phyloP scores from a whole-genome alignment of 306 rosid species.

The Amphicarpaea edgeworthii region DNA sequence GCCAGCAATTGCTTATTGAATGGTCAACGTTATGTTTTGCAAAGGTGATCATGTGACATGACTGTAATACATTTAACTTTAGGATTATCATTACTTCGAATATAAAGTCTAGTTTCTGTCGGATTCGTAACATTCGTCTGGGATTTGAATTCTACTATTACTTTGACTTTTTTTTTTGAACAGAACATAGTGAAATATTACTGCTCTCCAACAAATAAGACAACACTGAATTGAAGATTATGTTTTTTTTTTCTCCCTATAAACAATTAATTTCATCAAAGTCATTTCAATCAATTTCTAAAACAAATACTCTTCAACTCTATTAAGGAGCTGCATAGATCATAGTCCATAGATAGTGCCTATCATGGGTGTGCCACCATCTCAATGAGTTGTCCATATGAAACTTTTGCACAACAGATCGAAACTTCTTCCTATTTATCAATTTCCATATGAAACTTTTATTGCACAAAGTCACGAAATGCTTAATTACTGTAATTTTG shows the following conservation, averaged over 20 bases:
- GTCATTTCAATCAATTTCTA: not conserved
- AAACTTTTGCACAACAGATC: too few relatives aligned
- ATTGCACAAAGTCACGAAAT: too few relatives aligned
- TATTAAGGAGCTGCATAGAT: not conserved
- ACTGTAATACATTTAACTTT: not conserved
- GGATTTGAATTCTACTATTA: not conserved
- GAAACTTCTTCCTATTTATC: too few relatives aligned
- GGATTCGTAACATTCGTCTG: not conserved
- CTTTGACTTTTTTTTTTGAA: not conserved
- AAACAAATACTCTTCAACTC: not conserved
- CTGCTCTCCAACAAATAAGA: not conserved
- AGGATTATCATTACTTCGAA: not conserved
- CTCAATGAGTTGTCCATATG: too few relatives aligned
- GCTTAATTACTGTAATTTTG: too few relatives aligned
- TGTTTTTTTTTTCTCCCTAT: not conserved
- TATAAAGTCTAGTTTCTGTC: not conserved
- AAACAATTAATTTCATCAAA: too few relatives aligned
- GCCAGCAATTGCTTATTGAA: not conserved
- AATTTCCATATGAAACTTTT: too few relatives aligned
- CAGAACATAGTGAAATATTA: not conserved
- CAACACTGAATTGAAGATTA: not conserved
- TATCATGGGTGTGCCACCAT: not conserved
- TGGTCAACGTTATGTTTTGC: not conserved
- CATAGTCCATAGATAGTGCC: not conserved
- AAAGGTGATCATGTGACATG: constrained; percentile 19